Base-by-base conservation (phyloP, 148 eudicot genomes). In the Fagopyrum esculentum region DNA sequence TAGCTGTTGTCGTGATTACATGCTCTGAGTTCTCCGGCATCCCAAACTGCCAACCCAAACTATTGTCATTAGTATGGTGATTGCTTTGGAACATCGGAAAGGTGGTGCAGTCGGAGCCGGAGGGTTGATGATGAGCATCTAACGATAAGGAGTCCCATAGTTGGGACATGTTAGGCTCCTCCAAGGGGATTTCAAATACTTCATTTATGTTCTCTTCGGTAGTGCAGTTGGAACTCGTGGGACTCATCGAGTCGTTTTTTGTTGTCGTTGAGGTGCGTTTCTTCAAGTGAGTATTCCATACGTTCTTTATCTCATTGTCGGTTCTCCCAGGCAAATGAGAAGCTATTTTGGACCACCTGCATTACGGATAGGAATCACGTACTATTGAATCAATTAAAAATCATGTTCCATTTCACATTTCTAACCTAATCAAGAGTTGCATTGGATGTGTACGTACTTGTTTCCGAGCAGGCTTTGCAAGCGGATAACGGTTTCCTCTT, bases 251-350 rank as follows among this genome's bases (percentile, higher is more conserved):
- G 46, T 35, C 16, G 1, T 13, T 43, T 43, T 66, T 8, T 60
- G 12, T 66, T 40, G 45, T 63, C 12, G 45, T 19, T 22, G 35
- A 6, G 17, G n/a, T 12, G 4, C 92, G 92, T 72, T 92, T 94
- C 85, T 94, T 94, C 70, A 94, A 88, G 56, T 94, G 98, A 7
- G 98, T 94, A 72, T 94, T 94, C 98, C 98, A 94, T 50, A 90
- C 92, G 75, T 94, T 94, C 73, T 94, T 94, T 52, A 94, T 94
- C 80, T 94, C 98, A 9, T 94, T 94, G 71, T 94, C 98, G 0
- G 98, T 94, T 48, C 98, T 87, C 73, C 98, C 98, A 0, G 97
- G 93, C 73, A 94, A 81, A 75, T 84, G 86, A 73, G 97, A 83
- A 1, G 98, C 98, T 77, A 94, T 94, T 79, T 90, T 92, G 19